Base-by-base conservation (phyloP, 1,284 basidiomycete genomes). In the Ganoderma sinense region DNA sequence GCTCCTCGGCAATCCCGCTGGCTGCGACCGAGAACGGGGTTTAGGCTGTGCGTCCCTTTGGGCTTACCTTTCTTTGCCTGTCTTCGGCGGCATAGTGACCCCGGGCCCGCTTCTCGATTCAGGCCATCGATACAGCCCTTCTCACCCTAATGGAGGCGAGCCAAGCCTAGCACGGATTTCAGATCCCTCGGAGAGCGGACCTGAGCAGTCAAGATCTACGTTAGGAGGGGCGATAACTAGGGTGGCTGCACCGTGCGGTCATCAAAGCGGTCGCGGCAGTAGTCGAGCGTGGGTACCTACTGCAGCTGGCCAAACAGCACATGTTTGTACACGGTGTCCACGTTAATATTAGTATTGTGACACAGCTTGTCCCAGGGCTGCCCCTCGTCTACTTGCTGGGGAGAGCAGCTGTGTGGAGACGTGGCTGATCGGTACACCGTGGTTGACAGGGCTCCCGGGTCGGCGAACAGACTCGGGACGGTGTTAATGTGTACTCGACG, bases 281-380 rank as follows among this genome's bases (percentile, higher is more conserved):
- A 16, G 4, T 16, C 16, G 43, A 45, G 62, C 58, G 66, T 64
- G 70, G 39, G 61, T 53, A 14, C 56, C 43, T 40, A 14, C 45
- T 53, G 64, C 20, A 43, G 53, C 14, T 16, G 16, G 58, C 58
- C 63, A 62, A 43, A 62, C 55, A 67, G 55, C 58, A 63, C 71
- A 64, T 73, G 71, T 70, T 73, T 70, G 71, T 48, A 62, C 71
- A 73, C 71, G 67, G 40, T 26, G 41, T 26, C 68, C 67, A 60
- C 66, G 56, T n/a, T n/a, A n/a, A n/a, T n/a, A n/a, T n/a, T n/a
- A n/a, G n/a, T n/a, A n/a, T n/a, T 31, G 29, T 41, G 41, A 14
- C 41, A 13, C 14, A 14, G 41, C 41, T 43, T 43, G 41, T 43
- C 41, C 41, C 14, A 18, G n/a, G n/a, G 41, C 18, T 43, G 41